These are phyloP conservation scores for Vitis hybrid DNA, from an alignment of 177 flowering plant species.

Conservation along the genomic window DNA sequence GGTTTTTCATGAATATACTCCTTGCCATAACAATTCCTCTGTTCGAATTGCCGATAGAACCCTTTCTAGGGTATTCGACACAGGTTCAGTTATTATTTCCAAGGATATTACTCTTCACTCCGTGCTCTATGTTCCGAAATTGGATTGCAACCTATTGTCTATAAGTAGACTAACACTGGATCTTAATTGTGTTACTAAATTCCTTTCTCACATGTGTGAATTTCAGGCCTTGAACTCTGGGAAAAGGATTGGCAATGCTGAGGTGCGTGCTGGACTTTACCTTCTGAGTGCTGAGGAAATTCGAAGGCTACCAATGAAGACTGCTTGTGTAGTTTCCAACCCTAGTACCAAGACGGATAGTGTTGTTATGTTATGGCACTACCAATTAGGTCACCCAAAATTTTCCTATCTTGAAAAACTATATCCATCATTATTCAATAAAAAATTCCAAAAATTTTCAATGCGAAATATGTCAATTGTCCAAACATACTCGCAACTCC, in stretches of 20 bases:
- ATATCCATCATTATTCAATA: not conserved
- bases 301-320: not conserved
- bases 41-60: not conserved
- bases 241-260: conserved; percentile 20
- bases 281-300: not conserved
- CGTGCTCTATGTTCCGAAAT: conserved; percentile 5
- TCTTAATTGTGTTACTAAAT: conserved; percentile 1
- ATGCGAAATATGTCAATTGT: too few relatives aligned
- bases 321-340: not conserved
- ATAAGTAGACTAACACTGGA: conserved; percentile 8
- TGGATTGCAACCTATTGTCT: conserved; percentile 10
- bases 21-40: not conserved
- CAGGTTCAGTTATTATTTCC: not conserved
- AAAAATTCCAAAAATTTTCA: too few relatives aligned
- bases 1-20: not conserved
- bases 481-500: too few relatives aligned
- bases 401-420: conserved; percentile 8
- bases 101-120: not conserved
- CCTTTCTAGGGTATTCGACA: not conserved
- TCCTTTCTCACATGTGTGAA: too few relatives aligned
- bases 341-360: not conserved
- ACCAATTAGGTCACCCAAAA: conserved; percentile 6
- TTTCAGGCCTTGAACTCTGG: conserved; percentile 10
- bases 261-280: conserved; percentile 5
- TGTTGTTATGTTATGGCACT: conserved; percentile 7